Percentiles rank a stretch among this genome's conserved stretches.
phyloP scores from a whole-genome alignment of 306 rosid genomes.

The Mucuna pruriens region DNA sequence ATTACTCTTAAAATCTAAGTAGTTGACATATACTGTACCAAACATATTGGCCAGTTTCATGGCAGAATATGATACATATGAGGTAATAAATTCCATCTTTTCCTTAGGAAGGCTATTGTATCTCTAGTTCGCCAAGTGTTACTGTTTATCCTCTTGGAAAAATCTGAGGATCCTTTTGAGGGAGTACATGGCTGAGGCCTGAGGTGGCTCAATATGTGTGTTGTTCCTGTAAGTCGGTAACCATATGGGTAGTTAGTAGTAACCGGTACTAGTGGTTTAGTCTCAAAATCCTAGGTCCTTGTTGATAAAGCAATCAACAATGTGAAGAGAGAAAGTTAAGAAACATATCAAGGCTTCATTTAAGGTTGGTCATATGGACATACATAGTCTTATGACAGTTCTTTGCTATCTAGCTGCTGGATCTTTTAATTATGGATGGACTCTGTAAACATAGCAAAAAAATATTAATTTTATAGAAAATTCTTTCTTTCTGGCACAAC shows the following conservation, averaged over 20 bases:
- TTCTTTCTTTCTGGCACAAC: constrained; percentile 2
- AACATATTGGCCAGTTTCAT: constrained; percentile 18
- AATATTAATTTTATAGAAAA: neutral
- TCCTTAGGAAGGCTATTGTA: neutral
- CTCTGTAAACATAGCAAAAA: constrained; percentile 17
- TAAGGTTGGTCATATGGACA: constrained; percentile 14
- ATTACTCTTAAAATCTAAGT: neutral
- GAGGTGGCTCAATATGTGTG: constrained; percentile 7
- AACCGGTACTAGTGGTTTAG: constrained; percentile 24
- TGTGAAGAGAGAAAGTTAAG: constrained; percentile 28
- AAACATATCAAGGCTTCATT: constrained; percentile 7
- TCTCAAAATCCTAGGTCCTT: constrained; percentile 26
- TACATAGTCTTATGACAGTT: constrained; percentile 1
- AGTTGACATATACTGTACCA: neutral
- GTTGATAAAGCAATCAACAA: constrained; percentile 19
- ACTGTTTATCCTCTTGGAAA: constrained; percentile 29
- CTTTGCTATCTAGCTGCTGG: constrained; percentile 22
- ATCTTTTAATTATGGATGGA: constrained; percentile 34
- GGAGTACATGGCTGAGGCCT: constrained; percentile 7
- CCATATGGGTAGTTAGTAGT: constrained; percentile 11
- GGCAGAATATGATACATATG: neutral
- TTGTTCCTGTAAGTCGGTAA: constrained; percentile 15
- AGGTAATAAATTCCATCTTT: neutral
- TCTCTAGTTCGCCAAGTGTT: constrained; percentile 6
- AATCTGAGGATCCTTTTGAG: constrained; percentile 6